These are phyloP conservation scores for Raffaelea arxii DNA, from an alignment of 2,329 filamentous ascomycete genomes.

Conservation along the genomic window DNA sequence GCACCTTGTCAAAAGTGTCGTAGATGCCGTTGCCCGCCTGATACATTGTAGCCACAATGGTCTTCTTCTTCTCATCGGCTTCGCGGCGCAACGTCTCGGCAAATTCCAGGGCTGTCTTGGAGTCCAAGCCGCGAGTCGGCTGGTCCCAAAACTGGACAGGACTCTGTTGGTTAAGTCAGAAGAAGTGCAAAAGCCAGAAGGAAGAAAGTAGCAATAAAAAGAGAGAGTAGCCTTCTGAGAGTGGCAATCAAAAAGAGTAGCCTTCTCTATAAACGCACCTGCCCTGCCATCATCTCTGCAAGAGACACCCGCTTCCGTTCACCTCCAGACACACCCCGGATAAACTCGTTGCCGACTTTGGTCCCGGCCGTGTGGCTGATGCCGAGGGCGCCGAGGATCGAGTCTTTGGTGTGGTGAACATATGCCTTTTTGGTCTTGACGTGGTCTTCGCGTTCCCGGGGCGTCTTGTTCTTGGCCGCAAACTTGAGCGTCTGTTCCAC, in stretches of 20 bases:
- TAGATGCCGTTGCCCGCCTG: constrained; percentile 57
- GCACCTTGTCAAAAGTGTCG: constrained; percentile 14
- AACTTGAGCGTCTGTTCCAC: constrained; percentile 60
- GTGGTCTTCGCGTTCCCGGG: not conserved
- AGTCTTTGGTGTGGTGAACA: constrained; percentile 46
- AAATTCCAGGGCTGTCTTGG: constrained; percentile 57
- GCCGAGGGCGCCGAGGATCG: constrained; percentile 56
- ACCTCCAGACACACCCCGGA: constrained; percentile 36
- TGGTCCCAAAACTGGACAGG: constrained; percentile 66
- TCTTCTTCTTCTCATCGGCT: constrained; percentile 53
- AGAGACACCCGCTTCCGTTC: constrained; percentile 65
- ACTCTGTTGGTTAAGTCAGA: no score
- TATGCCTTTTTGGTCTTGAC: constrained; percentile 39
- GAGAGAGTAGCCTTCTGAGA: no score
- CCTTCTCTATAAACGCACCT: not conserved
- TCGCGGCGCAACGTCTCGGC: constrained; percentile 53
- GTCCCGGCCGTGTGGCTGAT: constrained; percentile 59
- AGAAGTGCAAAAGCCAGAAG: no score
- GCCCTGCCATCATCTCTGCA: constrained; percentile 54
- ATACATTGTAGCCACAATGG: constrained; percentile 54
- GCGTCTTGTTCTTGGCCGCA: constrained; percentile 53
- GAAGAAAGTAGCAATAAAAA: no score
- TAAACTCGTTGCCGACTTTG: constrained; percentile 57
- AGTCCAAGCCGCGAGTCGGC: constrained; percentile 55
- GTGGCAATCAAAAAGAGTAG: no score